Evolutionary conservation across 176 grass and related monocot genomes (phyloP).

Genomic region (Musa troglodytarum): DNA sequence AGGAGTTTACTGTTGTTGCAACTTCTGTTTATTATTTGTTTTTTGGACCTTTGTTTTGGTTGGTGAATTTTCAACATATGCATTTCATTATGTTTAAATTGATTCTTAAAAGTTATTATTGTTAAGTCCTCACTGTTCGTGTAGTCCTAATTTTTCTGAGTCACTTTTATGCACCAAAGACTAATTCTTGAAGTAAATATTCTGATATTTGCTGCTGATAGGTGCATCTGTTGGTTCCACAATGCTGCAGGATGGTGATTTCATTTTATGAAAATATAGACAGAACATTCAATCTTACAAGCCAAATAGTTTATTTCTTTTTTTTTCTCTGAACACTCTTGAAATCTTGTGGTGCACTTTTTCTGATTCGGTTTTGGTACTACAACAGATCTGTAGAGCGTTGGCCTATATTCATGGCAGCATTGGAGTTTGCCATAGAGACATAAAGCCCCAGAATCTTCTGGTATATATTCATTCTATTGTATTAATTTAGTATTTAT

Average conservation of each 20-base stretch:
- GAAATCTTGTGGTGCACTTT: not conserved
- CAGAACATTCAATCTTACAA: not conserved
- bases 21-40: not conserved
- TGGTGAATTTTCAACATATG: not conserved
- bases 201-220: not conserved
- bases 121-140: not conserved
- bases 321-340: constrained; percentile 1
- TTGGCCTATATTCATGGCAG: constrained; percentile 71
- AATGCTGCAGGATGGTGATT: not conserved
- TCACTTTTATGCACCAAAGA: not conserved
- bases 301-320: not conserved
- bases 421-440: constrained; percentile 74
- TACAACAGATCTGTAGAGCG: constrained; percentile 58
- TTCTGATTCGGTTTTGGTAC: not conserved
- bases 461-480: constrained; percentile 36
- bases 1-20: not conserved
- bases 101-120: not conserved
- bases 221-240: not conserved
- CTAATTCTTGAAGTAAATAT: not conserved
- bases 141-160: not conserved
- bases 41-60: not conserved
- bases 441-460: constrained; percentile 83
- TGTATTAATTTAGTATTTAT: not conserved
- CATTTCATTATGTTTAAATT: not conserved
- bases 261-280: not conserved